Evolutionary conservation across 2,329 filamentous ascomycete species (phyloP).

Genomic region (Cytospora piceae): DNA sequence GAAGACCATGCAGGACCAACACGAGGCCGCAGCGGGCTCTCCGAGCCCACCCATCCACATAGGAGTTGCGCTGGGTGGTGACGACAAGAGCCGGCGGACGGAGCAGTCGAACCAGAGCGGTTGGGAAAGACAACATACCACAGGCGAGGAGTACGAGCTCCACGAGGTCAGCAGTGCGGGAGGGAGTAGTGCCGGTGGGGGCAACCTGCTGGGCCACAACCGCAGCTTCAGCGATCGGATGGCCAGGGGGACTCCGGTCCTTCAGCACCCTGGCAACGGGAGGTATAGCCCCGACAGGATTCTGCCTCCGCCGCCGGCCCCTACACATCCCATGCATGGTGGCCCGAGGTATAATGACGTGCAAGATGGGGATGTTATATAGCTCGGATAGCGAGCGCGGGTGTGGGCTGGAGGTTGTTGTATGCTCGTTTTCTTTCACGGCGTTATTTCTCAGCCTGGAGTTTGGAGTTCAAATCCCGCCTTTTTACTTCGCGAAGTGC

Average conservation of each 20-base stretch:
- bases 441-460: constrained; percentile 16
- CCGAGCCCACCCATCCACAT: constrained; percentile 39
- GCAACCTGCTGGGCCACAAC: constrained; percentile 15
- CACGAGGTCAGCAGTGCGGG: constrained; percentile 44
- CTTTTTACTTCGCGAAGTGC: neutral
- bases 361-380: neutral
- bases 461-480: constrained; percentile 11
- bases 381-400: neutral
- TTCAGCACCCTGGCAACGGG: constrained; percentile 53
- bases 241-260: constrained; percentile 43
- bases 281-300: constrained; percentile 38
- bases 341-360: constrained; percentile 32
- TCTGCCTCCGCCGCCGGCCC: constrained; percentile 25
- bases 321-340: constrained; percentile 22
- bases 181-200: constrained; percentile 30
- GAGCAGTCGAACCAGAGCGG: constrained; percentile 38
- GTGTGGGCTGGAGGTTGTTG: too few relatives aligned
- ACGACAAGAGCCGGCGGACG: constrained; percentile 40
- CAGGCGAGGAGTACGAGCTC: constrained; percentile 53
- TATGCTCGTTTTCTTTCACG: neutral
- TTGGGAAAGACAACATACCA: constrained; percentile 34
- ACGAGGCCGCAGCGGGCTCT: constrained; percentile 13
- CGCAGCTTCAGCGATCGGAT: constrained; percentile 31
- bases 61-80: constrained; percentile 49
- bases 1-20: constrained; percentile 30